A percentile compares a stretch with the other conserved stretches of the same genome.
Conservation (phyloP, 139 green algal genomes). For the Trebouxia sp. region DNA sequence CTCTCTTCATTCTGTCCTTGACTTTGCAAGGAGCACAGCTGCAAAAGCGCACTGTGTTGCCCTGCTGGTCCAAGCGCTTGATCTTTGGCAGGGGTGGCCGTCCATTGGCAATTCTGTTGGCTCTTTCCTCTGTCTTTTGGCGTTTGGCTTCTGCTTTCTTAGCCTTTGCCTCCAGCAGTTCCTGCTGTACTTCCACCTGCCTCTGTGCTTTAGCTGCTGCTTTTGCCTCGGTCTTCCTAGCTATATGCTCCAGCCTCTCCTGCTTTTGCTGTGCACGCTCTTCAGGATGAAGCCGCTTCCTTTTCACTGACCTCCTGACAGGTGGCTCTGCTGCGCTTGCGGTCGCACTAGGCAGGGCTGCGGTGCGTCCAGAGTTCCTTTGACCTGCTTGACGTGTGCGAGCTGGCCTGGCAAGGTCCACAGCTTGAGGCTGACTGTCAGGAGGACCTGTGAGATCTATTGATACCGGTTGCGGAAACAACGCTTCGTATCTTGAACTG, state of each 20-base stretch:
- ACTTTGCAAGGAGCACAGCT: conserved; percentile 32
- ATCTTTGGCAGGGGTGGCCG: too few species aligned
- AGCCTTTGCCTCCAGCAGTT: neutral
- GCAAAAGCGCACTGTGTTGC: conserved; percentile 35
- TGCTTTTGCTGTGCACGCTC: too few species aligned
- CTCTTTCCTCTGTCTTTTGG: neutral
- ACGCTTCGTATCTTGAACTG: neutral
- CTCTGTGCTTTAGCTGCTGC: neutral
- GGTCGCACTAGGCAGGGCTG: too few species aligned
- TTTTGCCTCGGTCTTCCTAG: neutral
- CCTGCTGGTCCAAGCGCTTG: conserved; percentile 28
- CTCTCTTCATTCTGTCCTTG: conserved; percentile 40
- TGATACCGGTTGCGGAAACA: neutral
- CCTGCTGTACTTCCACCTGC: neutral
- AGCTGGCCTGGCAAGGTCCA: neutral
- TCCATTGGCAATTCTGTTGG: conserved; percentile 11
- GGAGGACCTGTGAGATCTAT: neutral
- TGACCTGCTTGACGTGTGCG: too few species aligned
- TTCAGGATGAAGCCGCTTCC: too few species aligned
- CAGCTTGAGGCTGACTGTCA: neutral
- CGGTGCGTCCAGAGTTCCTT: too few species aligned
- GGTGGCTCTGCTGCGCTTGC: too few species aligned
- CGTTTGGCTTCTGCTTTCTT: neutral
- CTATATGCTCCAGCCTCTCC: conserved; percentile 1
- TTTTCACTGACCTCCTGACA: too few species aligned